A percentile compares a stretch with the other conserved stretches of the same genome.
phyloP scores from a whole-genome alignment of 2,329 filamentous ascomycete genomes.

The Alternaria gaisen region DNA sequence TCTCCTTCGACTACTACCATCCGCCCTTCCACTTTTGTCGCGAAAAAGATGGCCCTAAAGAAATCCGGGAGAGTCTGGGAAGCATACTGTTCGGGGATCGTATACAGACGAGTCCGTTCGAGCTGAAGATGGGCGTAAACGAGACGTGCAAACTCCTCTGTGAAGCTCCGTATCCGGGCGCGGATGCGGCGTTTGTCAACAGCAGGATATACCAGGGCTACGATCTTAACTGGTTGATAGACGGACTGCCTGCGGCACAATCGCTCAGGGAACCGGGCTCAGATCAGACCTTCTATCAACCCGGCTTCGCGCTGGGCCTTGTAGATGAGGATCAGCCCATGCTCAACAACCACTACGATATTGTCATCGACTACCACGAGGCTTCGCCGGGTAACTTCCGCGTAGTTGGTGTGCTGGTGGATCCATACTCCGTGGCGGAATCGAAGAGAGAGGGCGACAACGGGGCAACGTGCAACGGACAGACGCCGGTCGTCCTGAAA shows the following conservation, averaged over 20 bases:
- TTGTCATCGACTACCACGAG: constrained; percentile 89
- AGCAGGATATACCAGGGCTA: constrained; percentile 83
- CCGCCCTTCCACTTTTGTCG: constrained; percentile 86
- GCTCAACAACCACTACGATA: constrained; percentile 96
- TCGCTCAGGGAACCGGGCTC: constrained; percentile 79
- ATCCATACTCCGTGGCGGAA: constrained; percentile 76
- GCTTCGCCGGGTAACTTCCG: constrained; percentile 77
- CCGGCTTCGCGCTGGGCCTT: constrained; percentile 83
- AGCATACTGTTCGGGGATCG: constrained; percentile 98
- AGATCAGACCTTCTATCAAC: constrained; percentile 83
- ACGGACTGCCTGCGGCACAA: constrained; percentile 91
- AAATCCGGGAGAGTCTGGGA: constrained; percentile 87
- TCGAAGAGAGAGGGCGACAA: constrained; percentile 61
- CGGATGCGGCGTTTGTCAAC: constrained; percentile 81
- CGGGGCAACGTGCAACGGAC: constrained; percentile 69
- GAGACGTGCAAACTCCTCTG: constrained; percentile 88
- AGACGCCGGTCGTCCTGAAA: constrained; percentile 70
- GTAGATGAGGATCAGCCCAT: constrained; percentile 64
- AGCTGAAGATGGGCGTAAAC: constrained; percentile 85
- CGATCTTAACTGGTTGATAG: constrained; percentile 94
- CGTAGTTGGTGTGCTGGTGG: constrained; percentile 90
- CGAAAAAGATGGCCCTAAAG: constrained; percentile 77
- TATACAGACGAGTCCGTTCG: constrained; percentile 95
- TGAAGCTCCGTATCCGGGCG: constrained; percentile 70
- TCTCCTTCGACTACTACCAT: constrained; percentile 97